phyloP scores from a whole-genome alignment of 345 rosid genomes.

The Cardiospermum halicacabum region DNA sequence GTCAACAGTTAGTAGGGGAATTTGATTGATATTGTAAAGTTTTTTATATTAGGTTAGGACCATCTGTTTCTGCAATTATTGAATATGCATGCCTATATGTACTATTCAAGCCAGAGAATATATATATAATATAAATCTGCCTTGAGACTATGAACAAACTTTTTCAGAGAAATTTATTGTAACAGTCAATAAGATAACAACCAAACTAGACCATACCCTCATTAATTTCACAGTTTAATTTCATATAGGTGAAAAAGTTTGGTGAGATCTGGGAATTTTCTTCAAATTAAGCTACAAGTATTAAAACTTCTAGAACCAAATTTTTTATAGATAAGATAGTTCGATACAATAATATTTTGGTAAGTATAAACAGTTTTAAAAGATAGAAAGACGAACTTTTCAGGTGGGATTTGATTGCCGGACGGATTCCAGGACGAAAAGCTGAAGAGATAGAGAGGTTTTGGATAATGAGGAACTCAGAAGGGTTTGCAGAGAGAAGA shows the following conservation, averaged over 20 bases:
- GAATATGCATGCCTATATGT: not conserved
- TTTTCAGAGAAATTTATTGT: not conserved
- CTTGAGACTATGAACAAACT: not conserved
- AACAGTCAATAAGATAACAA: not conserved
- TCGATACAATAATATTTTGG: no score
- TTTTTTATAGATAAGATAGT: no score
- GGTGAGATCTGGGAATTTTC: not conserved
- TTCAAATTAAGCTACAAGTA: not conserved
- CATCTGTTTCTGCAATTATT: not conserved
- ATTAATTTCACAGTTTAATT: not conserved
- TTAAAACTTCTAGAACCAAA: no score
- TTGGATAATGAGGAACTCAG: constrained; percentile 64
- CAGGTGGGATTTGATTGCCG: constrained; percentile 80
- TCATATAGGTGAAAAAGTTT: not conserved
- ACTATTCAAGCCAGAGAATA: no score
- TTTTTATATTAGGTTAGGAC: not conserved
- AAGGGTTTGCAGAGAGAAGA: constrained; percentile 43
- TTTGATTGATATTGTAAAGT: not conserved
- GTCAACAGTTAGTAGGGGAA: not conserved
- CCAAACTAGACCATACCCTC: not conserved
- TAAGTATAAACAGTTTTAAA: no score
- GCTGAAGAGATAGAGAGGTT: constrained; percentile 74
- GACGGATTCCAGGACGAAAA: constrained; percentile 61
- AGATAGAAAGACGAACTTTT: not conserved
- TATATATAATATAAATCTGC: no score